Evolutionary conservation across 2,329 filamentous ascomycete genomes (phyloP).

Genomic region (Aspergillus melleus): DNA sequence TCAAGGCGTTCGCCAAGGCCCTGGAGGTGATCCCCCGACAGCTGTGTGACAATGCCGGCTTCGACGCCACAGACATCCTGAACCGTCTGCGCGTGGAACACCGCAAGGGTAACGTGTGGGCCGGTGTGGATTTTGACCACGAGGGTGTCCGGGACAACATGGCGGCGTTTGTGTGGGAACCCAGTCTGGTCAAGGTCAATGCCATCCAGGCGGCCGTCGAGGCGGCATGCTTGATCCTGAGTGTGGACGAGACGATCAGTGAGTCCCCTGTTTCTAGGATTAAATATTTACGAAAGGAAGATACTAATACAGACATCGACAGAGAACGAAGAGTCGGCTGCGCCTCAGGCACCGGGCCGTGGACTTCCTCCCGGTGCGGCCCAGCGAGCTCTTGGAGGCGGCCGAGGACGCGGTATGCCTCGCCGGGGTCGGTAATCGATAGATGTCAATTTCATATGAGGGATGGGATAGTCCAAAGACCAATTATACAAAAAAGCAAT

Average conservation of each 20-base stretch:
- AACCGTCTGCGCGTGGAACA: constrained; percentile 96
- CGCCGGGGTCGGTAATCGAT: constrained; percentile 30
- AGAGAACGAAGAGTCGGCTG: constrained; percentile 87
- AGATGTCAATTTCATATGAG: constrained; percentile 13
- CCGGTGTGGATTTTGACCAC: constrained; percentile 89
- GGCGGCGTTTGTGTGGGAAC: constrained; percentile 96
- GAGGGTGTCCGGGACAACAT: constrained; percentile 95
- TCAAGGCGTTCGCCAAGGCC: constrained; percentile 97
- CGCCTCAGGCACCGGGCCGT: constrained; percentile 76
- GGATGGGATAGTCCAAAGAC: neutral
- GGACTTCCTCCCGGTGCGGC: constrained; percentile 77
- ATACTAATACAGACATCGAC: constrained; percentile 23
- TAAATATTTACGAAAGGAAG: neutral
- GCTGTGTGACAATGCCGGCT: constrained; percentile 97
- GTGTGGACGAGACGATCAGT: constrained; percentile 97
- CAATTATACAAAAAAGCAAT: constrained; percentile 10
- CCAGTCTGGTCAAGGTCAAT: constrained; percentile 92
- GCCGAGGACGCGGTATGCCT: constrained; percentile 87
- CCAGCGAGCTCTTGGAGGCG: constrained; percentile 81
- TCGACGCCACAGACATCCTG: constrained; percentile 96
- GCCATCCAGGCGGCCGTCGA: constrained; percentile 95
- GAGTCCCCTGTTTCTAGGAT: constrained; percentile 29
- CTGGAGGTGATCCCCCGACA: constrained; percentile 95
- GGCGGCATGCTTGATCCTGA: constrained; percentile 90
- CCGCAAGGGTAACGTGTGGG: constrained; percentile 88